These are phyloP conservation scores for Calcarisporium arbuscula DNA, from an alignment of 2,329 filamentous ascomycete genomes.

Conservation along the genomic window DNA sequence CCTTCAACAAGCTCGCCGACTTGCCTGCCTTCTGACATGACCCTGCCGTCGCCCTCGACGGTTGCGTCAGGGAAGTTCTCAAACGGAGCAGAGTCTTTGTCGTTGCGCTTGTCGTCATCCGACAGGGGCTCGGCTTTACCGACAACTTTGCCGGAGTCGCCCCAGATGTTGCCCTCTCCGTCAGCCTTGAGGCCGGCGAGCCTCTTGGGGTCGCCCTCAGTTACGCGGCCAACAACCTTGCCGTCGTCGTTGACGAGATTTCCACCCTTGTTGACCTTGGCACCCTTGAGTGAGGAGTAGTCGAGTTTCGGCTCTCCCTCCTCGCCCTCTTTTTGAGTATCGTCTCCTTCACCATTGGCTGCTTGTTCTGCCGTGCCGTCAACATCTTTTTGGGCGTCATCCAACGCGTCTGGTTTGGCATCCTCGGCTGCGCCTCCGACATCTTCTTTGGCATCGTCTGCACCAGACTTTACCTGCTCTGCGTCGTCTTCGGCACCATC, in stretches of 20 bases:
- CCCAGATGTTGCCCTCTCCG: slow-evolving; percentile 64
- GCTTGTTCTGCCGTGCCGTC: slow-evolving; percentile 8
- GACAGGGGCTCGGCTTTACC: slow-evolving; percentile 58
- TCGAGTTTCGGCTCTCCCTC: slow-evolving; percentile 27
- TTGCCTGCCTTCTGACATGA: slow-evolving; percentile 45
- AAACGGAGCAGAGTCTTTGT: slow-evolving; percentile 44
- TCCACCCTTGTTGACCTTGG: slow-evolving; percentile 53
- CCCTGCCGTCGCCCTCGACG: slow-evolving; percentile 46
- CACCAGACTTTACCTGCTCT: slow-evolving; percentile 1
- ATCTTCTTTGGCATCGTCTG: not conserved
- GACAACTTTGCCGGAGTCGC: slow-evolving; percentile 61
- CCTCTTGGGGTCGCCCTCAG: slow-evolving; percentile 57
- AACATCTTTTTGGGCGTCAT: slow-evolving; percentile 4
- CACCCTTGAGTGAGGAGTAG: slow-evolving; percentile 43
- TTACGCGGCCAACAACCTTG: slow-evolving; percentile 53
- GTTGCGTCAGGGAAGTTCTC: slow-evolving; percentile 51
- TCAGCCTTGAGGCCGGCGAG: slow-evolving; percentile 59
- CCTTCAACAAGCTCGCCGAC: slow-evolving; percentile 59
- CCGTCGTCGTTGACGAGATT: slow-evolving; percentile 50
- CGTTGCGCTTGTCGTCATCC: slow-evolving; percentile 43
- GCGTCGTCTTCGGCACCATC: slow-evolving; percentile 6
- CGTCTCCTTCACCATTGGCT: slow-evolving; percentile 11
- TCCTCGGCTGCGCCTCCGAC: slow-evolving; percentile 7
- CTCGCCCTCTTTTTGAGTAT: slow-evolving; percentile 14
- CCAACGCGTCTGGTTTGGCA: slow-evolving; percentile 6